Conservation (phyloP, 768 basidiomycete species). For the Phlebiopsis gigantea region DNA sequence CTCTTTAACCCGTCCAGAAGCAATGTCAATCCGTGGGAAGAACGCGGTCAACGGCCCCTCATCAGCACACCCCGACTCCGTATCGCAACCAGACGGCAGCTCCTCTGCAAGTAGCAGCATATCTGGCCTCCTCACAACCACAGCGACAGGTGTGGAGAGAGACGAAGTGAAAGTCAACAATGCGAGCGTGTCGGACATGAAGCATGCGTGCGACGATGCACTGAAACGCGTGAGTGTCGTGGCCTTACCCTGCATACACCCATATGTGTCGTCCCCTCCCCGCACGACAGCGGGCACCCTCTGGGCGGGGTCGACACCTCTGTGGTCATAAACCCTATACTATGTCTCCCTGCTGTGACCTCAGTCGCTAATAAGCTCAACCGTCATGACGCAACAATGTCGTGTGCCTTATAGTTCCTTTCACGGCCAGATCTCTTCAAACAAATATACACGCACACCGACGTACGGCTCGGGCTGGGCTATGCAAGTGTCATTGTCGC, state of each 20-base stretch:
- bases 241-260: neutral
- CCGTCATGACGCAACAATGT: conserved; percentile 1
- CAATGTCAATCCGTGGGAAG: conserved; percentile 14
- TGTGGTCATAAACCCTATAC: neutral
- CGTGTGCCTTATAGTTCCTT: conserved; percentile 54
- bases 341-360: neutral
- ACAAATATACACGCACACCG: conserved; percentile 82
- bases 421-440: conserved; percentile 80
- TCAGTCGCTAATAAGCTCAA: neutral
- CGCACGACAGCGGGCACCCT: too few relatives aligned
- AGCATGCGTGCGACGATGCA: conserved; percentile 71
- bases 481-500: conserved; percentile 85
- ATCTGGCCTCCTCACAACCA: conserved; percentile 16
- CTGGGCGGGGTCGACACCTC: too few relatives aligned
- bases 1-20: neutral
- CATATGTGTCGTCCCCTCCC: neutral
- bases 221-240: conserved; percentile 68
- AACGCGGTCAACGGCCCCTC: conserved; percentile 17
- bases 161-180: conserved; percentile 48
- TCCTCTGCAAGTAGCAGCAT: conserved; percentile 11
- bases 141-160: conserved; percentile 20
- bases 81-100: conserved; percentile 2
- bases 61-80: conserved; percentile 1
- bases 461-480: conserved; percentile 81
- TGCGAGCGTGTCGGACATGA: conserved; percentile 44